Evolutionary conservation across 345 rosid genomes (phyloP).

Genomic region (Bruguiera gymnorhiza): DNA sequence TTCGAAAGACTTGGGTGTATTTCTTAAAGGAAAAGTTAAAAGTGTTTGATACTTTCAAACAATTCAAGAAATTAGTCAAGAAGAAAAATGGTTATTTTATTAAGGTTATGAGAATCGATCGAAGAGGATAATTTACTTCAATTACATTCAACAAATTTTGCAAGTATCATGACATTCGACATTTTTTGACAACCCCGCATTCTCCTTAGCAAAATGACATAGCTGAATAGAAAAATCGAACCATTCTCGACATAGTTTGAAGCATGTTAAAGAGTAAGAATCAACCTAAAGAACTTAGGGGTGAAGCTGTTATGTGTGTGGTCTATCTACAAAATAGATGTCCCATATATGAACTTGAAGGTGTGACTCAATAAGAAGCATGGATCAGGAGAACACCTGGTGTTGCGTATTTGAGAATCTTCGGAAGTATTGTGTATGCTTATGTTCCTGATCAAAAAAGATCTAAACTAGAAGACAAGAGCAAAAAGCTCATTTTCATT

Average conservation of each 20-base stretch:
- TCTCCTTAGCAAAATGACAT: neutral
- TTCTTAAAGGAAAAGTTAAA: too few relatives aligned
- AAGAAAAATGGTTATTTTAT: too few relatives aligned
- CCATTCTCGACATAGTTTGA: neutral
- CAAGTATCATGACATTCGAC: neutral
- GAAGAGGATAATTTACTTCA: too few relatives aligned
- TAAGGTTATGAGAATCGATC: too few relatives aligned
- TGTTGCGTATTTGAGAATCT: neutral
- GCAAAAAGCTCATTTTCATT: neutral
- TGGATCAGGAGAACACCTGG: neutral
- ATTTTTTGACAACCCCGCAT: neutral
- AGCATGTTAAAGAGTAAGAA: conserved; percentile 7
- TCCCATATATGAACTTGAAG: neutral
- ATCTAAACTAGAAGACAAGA: neutral
- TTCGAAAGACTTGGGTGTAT: too few relatives aligned
- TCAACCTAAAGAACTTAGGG: neutral
- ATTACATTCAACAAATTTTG: neutral
- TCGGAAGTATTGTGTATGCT: neutral
- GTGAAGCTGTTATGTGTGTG: neutral
- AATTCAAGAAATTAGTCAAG: too few relatives aligned
- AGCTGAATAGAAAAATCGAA: neutral
- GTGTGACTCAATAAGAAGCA: neutral
- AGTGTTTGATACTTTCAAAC: too few relatives aligned
- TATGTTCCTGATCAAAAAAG: neutral
- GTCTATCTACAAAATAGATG: neutral